phyloP scores from a whole-genome alignment of 805 yeast genomes.

The Ogataea paraovalis region DNA sequence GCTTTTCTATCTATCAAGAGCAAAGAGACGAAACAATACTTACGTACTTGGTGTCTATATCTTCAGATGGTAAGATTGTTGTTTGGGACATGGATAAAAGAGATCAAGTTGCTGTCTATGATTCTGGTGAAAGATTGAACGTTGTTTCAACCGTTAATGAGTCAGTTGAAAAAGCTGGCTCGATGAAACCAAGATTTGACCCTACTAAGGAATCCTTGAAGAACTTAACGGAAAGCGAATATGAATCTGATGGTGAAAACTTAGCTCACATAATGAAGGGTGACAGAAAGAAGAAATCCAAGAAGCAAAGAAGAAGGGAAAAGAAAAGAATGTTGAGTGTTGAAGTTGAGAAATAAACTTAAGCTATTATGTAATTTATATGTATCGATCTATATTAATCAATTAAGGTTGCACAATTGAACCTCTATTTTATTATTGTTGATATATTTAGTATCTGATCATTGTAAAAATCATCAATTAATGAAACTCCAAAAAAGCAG shows the following conservation, averaged over 20 bases:
- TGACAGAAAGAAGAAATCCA: slow-evolving; percentile 35
- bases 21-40: slow-evolving; percentile 30
- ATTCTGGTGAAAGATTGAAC: slow-evolving; percentile 85
- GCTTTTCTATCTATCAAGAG: slow-evolving; percentile 49
- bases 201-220: slow-evolving; percentile 29
- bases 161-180: slow-evolving; percentile 63
- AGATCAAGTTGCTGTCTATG: slow-evolving; percentile 88
- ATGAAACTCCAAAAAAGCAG: no score
- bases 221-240: slow-evolving; percentile 58
- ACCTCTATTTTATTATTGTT: background rate
- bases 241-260: slow-evolving; percentile 72
- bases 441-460: no score
- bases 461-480: no score
- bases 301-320: slow-evolving; percentile 39
- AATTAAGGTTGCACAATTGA: background rate
- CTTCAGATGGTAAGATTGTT: slow-evolving; percentile 91
- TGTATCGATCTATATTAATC: background rate
- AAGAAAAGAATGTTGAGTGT: slow-evolving; percentile 44
- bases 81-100: slow-evolving; percentile 72
- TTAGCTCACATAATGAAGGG: slow-evolving; percentile 54
- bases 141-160: slow-evolving; percentile 80
- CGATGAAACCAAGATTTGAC: slow-evolving; percentile 53
- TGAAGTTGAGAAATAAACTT: slow-evolving; percentile 39
- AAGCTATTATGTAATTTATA: background rate
- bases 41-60: slow-evolving; percentile 65